Evolutionary conservation across 805 yeast genomes (phyloP).

Genomic region (Yarrowia porcina): DNA sequence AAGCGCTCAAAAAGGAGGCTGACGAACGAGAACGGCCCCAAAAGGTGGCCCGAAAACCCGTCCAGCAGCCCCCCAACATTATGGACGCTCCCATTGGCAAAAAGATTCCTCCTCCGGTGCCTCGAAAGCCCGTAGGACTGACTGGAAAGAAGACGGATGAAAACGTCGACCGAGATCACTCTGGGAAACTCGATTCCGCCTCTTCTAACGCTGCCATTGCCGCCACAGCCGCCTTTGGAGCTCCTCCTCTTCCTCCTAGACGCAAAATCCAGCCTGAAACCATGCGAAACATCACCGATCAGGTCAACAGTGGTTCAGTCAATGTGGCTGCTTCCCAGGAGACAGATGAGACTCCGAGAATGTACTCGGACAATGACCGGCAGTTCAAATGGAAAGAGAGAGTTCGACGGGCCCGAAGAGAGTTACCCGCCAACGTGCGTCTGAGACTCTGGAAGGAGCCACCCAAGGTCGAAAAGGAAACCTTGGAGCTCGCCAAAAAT

Average conservation of each 20-base stretch:
- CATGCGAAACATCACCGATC: slow-evolving; percentile 28
- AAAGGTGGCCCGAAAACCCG: slow-evolving; percentile 12
- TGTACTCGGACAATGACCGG: slow-evolving; percentile 42
- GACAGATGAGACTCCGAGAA: slow-evolving; percentile 32
- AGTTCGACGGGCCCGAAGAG: slow-evolving; percentile 43
- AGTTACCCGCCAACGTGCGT: slow-evolving; percentile 42
- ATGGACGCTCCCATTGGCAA: slow-evolving; percentile 5
- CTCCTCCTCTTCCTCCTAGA: slow-evolving; percentile 26
- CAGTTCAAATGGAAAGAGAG: slow-evolving; percentile 59
- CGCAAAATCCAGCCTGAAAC: slow-evolving; percentile 36
- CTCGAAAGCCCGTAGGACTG: slow-evolving; percentile 35
- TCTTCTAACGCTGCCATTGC: slow-evolving; percentile 37
- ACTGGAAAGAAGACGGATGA: background rate
- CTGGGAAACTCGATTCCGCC: background rate
- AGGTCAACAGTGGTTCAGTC: slow-evolving; percentile 3
- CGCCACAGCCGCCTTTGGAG: slow-evolving; percentile 23
- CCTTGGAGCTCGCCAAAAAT: slow-evolving; percentile 28
- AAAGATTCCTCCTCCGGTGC: slow-evolving; percentile 33
- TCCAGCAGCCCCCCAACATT: slow-evolving; percentile 9
- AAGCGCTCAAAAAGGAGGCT: background rate
- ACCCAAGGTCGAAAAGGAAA: slow-evolving; percentile 41
- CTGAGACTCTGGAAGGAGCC: slow-evolving; percentile 48
- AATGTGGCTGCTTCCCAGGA: slow-evolving; percentile 33
- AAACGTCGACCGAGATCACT: background rate
- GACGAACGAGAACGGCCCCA: background rate